Conservation (phyloP, 2,329 filamentous ascomycete genomes). For the Laburnicola sp. region DNA sequence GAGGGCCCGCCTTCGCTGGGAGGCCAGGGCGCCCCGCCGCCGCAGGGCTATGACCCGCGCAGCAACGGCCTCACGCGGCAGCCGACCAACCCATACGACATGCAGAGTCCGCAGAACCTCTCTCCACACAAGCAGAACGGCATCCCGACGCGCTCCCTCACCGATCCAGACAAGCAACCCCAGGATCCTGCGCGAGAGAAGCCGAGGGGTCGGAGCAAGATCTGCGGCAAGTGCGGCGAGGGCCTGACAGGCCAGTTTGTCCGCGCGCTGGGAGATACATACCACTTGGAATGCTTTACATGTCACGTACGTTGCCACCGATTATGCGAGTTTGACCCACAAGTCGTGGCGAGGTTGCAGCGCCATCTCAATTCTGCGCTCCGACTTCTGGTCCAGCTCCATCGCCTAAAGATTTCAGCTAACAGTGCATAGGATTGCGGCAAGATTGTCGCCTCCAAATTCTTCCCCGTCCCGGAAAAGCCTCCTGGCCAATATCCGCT, state of each 20-base stretch:
- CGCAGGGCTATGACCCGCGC: slow-evolving; percentile 38
- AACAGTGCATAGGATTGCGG: slow-evolving; percentile 75
- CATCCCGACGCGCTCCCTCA: slow-evolving; percentile 30
- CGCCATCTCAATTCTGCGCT: neutral
- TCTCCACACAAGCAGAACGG: slow-evolving; percentile 29
- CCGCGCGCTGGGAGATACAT: slow-evolving; percentile 87
- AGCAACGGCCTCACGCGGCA: slow-evolving; percentile 37
- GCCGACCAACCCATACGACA: slow-evolving; percentile 35
- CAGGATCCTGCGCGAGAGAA: slow-evolving; percentile 28
- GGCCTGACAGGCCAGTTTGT: slow-evolving; percentile 94
- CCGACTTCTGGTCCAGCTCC: neutral
- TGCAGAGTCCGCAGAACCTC: slow-evolving; percentile 25
- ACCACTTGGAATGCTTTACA: slow-evolving; percentile 96
- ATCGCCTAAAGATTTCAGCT: neutral
- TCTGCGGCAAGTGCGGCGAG: slow-evolving; percentile 83
- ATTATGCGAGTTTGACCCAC: neutral
- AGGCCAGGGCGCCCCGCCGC: slow-evolving; percentile 30
- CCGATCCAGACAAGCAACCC: slow-evolving; percentile 30
- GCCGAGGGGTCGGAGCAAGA: slow-evolving; percentile 43
- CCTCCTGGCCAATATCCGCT: slow-evolving; percentile 89
- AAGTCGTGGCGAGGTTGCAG: neutral
- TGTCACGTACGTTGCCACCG: slow-evolving; percentile 69
- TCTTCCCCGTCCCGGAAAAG: slow-evolving; percentile 95
- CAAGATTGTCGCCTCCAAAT: slow-evolving; percentile 96
- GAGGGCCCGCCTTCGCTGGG: slow-evolving; percentile 43